Conservation (phyloP, 345 rosid species). For the Eucalyptus coolabah region DNA sequence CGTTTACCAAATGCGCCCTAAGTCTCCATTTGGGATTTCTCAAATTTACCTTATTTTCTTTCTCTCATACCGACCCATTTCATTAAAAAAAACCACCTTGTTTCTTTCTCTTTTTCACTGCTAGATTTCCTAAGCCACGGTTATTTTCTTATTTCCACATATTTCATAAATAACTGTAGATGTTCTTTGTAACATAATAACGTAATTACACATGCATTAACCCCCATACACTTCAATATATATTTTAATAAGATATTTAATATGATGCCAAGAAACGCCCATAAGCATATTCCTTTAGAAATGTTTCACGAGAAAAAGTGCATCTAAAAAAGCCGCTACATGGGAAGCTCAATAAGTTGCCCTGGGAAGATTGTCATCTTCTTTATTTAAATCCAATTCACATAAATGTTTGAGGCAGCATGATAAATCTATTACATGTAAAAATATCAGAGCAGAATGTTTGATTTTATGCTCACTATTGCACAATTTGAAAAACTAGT, state of each 20-base stretch:
- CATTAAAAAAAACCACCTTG: not conserved
- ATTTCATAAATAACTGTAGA: not conserved
- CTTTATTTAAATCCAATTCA: not conserved
- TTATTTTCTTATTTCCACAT: not conserved
- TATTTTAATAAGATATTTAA: not conserved
- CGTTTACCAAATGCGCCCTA: too few relatives aligned
- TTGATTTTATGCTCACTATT: not conserved
- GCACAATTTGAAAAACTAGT: not conserved
- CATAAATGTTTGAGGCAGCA: not conserved
- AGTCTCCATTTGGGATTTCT: not conserved
- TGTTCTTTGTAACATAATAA: not conserved
- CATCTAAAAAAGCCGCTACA: not conserved
- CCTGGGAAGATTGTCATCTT: not conserved
- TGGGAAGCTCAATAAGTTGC: not conserved
- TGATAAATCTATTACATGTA: not conserved
- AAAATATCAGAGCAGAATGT: not conserved
- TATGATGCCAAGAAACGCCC: not conserved
- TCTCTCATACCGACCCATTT: not conserved
- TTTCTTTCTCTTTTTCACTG: not conserved
- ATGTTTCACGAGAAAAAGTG: not conserved
- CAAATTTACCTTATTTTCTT: not conserved
- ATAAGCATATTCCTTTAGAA: not conserved
- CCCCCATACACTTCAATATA: not conserved
- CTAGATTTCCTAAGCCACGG: not conserved
- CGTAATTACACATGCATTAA: not conserved